These are phyloP conservation scores for Cornus controversa DNA, from an alignment of 148 eudicot species.

Conservation along the genomic window DNA sequence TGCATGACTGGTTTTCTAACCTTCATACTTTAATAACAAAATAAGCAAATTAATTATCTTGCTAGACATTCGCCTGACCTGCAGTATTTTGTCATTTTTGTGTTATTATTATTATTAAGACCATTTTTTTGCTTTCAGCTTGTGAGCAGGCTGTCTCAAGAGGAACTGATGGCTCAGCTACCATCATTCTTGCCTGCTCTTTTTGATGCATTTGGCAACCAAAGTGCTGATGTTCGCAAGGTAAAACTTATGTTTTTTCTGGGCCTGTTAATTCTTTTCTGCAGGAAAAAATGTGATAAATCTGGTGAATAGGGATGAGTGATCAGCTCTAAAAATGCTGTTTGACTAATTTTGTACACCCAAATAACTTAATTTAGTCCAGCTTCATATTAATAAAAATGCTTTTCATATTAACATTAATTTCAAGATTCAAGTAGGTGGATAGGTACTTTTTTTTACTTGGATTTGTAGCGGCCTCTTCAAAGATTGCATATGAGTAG, in stretches of 20 bases:
- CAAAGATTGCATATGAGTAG: no score
- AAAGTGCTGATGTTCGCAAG: slow-evolving; percentile 98
- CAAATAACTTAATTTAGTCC: no score
- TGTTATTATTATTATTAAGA: not conserved
- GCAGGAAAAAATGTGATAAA: not conserved
- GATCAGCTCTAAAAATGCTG: not conserved
- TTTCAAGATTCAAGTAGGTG: no score
- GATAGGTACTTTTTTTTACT: no score
- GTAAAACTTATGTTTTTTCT: slow-evolving; percentile 30
- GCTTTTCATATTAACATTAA: no score
- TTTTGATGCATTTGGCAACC: slow-evolving; percentile 96
- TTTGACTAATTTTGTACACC: not conserved
- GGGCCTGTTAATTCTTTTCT: not conserved
- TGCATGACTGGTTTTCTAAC: not conserved
- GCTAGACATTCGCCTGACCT: not conserved
- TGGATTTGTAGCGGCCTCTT: no score
- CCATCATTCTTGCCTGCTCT: slow-evolving; percentile 91
- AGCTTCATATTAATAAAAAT: no score
- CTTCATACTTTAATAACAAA: not conserved
- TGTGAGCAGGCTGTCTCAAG: slow-evolving; percentile 84
- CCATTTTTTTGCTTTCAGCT: slow-evolving; percentile 46
- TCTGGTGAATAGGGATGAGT: not conserved
- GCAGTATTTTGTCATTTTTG: not conserved
- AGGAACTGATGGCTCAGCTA: slow-evolving; percentile 78
- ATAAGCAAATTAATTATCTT: not conserved